Percentiles rank a stretch among this genome's conserved stretches.
phyloP scores from a whole-genome alignment of 2,329 filamentous ascomycete species.

The Monosporascus sp. region DNA sequence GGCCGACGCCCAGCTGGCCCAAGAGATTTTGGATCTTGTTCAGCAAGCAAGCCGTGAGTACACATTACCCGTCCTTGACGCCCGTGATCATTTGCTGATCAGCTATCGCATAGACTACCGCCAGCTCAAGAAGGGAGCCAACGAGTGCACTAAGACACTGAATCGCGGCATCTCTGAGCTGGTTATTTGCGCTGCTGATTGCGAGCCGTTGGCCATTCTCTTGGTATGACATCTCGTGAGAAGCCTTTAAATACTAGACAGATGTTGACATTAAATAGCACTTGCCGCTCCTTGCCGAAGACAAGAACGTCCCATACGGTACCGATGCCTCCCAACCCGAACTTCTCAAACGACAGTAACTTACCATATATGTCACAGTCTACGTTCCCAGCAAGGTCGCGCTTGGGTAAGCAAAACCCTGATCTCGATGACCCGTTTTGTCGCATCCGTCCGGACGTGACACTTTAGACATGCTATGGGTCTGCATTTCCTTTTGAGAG shows the following conservation, averaged over 20 bases:
- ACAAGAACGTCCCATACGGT: slow-evolving; percentile 51
- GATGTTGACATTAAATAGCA: slow-evolving; percentile 37
- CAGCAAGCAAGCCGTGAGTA: slow-evolving; percentile 56
- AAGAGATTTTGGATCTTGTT: slow-evolving; percentile 77
- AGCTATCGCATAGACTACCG: slow-evolving; percentile 43
- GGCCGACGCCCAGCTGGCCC: slow-evolving; percentile 67
- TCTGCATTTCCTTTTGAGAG: background rate
- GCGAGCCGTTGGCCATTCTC: slow-evolving; percentile 78
- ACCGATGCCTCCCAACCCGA: background rate
- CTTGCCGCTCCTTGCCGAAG: slow-evolving; percentile 81
- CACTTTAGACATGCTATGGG: slow-evolving; percentile 53
- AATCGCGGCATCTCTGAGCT: slow-evolving; percentile 89
- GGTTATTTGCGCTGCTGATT: slow-evolving; percentile 85
- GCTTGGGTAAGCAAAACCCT: slow-evolving; percentile 41
- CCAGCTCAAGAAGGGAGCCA: slow-evolving; percentile 85
- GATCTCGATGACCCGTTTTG: background rate
- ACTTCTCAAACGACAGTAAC: background rate
- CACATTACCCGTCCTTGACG: background rate
- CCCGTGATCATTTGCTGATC: background rate
- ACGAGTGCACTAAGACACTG: slow-evolving; percentile 80
- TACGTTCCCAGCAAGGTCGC: slow-evolving; percentile 63
- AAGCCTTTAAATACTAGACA: background rate
- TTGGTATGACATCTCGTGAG: slow-evolving; percentile 33
- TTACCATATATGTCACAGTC: slow-evolving; percentile 43
- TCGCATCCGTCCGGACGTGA: slow-evolving; percentile 45